Percentiles rank a stretch among this genome's conserved stretches.
Evolutionary conservation across 306 rosid genomes (phyloP).

Genomic region (Nissolia schottii): DNA sequence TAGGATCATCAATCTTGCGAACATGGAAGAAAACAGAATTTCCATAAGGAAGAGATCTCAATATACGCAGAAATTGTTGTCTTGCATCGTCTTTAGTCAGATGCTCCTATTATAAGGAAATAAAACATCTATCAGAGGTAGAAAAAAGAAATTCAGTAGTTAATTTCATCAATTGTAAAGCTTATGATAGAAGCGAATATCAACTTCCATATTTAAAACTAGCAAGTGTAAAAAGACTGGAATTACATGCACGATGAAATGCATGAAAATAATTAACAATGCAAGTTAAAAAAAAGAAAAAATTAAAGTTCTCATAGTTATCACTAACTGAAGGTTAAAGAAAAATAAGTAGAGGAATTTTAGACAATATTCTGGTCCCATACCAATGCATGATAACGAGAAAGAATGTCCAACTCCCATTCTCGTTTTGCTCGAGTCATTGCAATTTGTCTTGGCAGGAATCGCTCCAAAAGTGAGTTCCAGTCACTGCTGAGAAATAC

Average conservation of each 20-base stretch:
- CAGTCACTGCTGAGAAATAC: slow-evolving; percentile 72
- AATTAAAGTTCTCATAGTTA: neutral
- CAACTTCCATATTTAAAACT: neutral
- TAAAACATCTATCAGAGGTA: neutral
- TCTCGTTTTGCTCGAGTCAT: slow-evolving; percentile 90
- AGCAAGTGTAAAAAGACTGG: slow-evolving; percentile 6
- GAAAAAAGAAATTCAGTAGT: neutral
- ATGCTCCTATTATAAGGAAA: slow-evolving; percentile 51
- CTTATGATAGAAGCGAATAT: neutral
- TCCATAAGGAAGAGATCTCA: slow-evolving; percentile 93
- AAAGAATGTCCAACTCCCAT: slow-evolving; percentile 93
- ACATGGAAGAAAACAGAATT: slow-evolving; percentile 89
- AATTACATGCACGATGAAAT: neutral
- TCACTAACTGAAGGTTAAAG: neutral
- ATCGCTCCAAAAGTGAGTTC: slow-evolving; percentile 85
- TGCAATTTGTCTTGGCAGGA: slow-evolving; percentile 85
- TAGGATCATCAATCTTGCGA: slow-evolving; percentile 99
- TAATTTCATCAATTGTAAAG: neutral
- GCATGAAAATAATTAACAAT: neutral
- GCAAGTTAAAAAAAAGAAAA: neutral
- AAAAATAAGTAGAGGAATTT: slow-evolving; percentile 8
- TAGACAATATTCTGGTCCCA: neutral
- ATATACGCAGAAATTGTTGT: slow-evolving; percentile 83
- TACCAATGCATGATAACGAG: slow-evolving; percentile 82
- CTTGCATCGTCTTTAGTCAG: slow-evolving; percentile 89